Percentiles rank a stretch among this genome's conserved stretches.
phyloP scores from a whole-genome alignment of 495 filamentous ascomycete species.

The Aspergillus diversus region DNA sequence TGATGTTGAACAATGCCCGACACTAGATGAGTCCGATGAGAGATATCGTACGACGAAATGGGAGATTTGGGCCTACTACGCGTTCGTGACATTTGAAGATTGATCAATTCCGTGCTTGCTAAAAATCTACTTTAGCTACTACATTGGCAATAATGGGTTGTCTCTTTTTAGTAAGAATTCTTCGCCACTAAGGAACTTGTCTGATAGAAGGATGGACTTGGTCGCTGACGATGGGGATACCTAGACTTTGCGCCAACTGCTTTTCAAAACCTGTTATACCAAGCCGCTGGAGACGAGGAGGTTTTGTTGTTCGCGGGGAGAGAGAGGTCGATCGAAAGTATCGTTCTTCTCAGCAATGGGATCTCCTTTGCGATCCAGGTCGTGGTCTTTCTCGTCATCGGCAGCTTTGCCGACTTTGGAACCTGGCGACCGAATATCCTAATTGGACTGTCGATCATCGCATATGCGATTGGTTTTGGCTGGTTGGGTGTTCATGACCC shows the following conservation, averaged over 20 bases:
- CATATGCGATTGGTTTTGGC: conserved; percentile 64
- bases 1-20: conserved; percentile 1
- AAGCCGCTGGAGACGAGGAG: conserved; percentile 55
- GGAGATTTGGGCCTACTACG: conserved; percentile 70
- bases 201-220: too few relatives aligned
- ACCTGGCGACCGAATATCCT: conserved; percentile 64
- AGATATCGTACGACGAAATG: conserved; percentile 53
- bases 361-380: conserved; percentile 67
- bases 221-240: too few relatives aligned
- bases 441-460: conserved; percentile 58
- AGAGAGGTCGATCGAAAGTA: conserved; percentile 59
- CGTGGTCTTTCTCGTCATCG: conserved; percentile 61
- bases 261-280: conserved; percentile 64
- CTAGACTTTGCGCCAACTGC: conserved; percentile 66
- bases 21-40: conserved; percentile 54
- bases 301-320: conserved; percentile 55
- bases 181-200: neutral
- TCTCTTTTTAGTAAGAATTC: conserved; percentile 60
- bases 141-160: conserved; percentile 69
- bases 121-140: conserved; percentile 49
- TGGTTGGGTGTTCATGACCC: conserved; percentile 64
- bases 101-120: conserved; percentile 22
- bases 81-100: conserved; percentile 35
- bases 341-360: conserved; percentile 64
- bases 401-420: conserved; percentile 64